Base-by-base conservation (phyloP, 2,329 filamentous ascomycete species). In the Talaromyces albobiverticillius region DNA sequence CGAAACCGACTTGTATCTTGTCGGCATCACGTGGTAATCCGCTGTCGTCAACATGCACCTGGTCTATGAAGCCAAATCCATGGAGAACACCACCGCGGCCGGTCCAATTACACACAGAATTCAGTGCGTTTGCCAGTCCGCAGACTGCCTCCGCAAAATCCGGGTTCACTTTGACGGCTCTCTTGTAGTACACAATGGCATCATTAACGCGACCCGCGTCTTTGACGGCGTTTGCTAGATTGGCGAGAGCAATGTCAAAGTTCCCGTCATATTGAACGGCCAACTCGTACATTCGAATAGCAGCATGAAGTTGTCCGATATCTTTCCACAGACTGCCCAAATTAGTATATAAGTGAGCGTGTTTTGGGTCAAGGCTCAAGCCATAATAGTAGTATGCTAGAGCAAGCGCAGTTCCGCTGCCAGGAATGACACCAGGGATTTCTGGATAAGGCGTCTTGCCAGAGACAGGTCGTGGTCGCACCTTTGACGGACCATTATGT, bases 131-230 rank as follows among this genome's bases (percentile, higher is more conserved):
- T 1, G 91, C 92, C 50, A 99, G 80, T 7, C 94, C 94, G 70
- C 94, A 99, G 0, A 99, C 93, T 6, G 94, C 94, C 73, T 99
- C 94, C 1, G 94, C 90, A 73, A 99, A 99, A 31, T 95, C 88
- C 0, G 94, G 93, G 62, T 94, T 99, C n/a, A 92, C 85, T 31
- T 82, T 81, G 9, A 99, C 93, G 36, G 94, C 94, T 59, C 92
- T 84, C 64, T 85, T 89, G 75, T 99, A 99, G 69, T 95, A 97
- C 23, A 78, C 76, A 56, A 99, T 97, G 1, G 94, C 94, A 67
- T 99, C 94, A 54, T 85, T 88, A 61, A 97, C 90, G 41, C 89
- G 85, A 2, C 94, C 94, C 62, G 95, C 90, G 69, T 99, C 94
- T 71, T 99, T 99, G 61, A 99, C 92, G 8, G 94, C 94, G 69